Evolutionary conservation across 306 rosid genomes (phyloP), one percentile per base, ranked within the genome.

Genomic region (Vigna reflexopilosa): DNA sequence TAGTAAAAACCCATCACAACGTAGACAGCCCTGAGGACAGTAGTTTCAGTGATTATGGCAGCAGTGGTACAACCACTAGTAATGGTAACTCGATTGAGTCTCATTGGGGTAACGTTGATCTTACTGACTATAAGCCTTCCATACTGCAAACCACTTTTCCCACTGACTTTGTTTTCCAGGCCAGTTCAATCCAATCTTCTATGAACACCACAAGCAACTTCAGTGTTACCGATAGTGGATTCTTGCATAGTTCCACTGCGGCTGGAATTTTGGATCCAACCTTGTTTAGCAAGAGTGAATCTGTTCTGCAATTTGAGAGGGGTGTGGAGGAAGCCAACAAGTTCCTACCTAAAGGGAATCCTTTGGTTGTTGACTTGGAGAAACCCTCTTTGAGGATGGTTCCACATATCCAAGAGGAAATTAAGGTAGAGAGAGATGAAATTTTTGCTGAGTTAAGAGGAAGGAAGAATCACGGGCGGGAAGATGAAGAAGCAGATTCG

Each of bases 291-390:
- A 74, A 83, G 85, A 88, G 74, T 57, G 93, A 91, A 13, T 83
- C 89, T 14, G 67, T 85, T 14, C 48, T 82, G 83, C 93, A 87
- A 66, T 87, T 88, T 73, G 84, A 89, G 80, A 84, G 77, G 75
- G 96, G 96, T 38, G 62, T 83, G 34, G 92, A 90, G 76, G 95
- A 88, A 79, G 95, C 86, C 47, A 86, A 10, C 52, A 90, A 86
- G 85, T 90, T 90, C 66, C 90, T 90, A 16, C 95, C 90, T 17
- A 87, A 78, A 78, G 79, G 1, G 70, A 83, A 77, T 72, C 90
- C 75, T 3, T 62, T 89, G 70, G 61, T 63, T 70, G 49, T 83
- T 80, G 78, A 79, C 50, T 6, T 78, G 52, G 89, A 83, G 79
- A 82, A 76, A 51, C 67, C 77, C 65, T 40, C 47, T 2, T 80